A percentile compares a stretch with the other conserved stretches of the same genome.
Conservation (phyloP, 495 filamentous ascomycete species). For the Apiosordaria backusii region DNA sequence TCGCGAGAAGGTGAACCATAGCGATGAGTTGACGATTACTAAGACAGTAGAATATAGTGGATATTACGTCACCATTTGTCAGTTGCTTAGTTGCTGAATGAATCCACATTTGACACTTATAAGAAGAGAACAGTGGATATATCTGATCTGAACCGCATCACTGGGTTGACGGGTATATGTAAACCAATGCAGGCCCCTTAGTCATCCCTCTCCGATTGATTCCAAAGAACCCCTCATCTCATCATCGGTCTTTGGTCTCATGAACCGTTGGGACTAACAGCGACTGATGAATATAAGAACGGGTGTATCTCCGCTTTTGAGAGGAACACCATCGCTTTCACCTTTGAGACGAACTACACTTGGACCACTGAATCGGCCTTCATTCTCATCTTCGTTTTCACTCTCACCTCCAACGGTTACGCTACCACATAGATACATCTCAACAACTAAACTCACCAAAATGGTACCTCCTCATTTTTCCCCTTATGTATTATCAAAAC, state of each 20-base stretch:
- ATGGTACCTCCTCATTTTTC: neutral
- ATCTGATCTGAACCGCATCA: neutral
- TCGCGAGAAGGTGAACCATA: neutral
- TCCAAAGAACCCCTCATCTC: neutral
- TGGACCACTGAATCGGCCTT: neutral
- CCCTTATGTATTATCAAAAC: neutral
- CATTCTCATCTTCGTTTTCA: neutral
- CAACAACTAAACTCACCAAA: neutral
- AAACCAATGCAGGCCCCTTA: neutral
- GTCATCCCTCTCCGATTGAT: neutral
- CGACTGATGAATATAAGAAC: neutral
- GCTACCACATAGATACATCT: constrained; percentile 1
- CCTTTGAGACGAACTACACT: neutral
- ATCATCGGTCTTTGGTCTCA: neutral
- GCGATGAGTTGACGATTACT: neutral
- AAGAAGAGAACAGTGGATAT: neutral
- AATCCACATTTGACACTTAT: neutral
- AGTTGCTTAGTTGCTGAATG: constrained; percentile 1
- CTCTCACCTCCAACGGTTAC: neutral
- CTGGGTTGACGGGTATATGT: neutral
- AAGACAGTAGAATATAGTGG: neutral
- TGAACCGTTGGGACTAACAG: neutral
- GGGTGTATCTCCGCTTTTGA: constrained; percentile 5
- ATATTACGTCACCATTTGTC: constrained; percentile 23
- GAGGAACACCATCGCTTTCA: neutral